Evolutionary conservation across 306 rosid species (phyloP).

Genomic region (Casuarina glauca): DNA sequence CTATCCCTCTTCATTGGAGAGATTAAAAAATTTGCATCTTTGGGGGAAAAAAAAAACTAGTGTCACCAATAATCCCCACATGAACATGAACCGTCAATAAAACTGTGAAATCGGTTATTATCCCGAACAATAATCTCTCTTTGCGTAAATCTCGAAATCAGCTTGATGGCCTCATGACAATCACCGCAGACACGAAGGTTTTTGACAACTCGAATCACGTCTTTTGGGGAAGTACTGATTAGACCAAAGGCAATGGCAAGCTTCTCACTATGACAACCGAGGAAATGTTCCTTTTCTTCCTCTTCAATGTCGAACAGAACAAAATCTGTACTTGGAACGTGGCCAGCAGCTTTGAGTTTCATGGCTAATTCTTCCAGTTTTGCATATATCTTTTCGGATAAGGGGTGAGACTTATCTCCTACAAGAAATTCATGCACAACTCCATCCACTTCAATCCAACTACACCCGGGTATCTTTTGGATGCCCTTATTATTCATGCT

Average conservation of each 20-base stretch:
- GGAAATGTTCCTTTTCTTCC: conserved; percentile 32
- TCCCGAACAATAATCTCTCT: conserved; percentile 30
- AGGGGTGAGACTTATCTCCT: conserved; percentile 30
- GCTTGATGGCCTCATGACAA: conserved; percentile 32
- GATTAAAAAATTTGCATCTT: not conserved
- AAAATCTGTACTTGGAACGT: conserved; percentile 20
- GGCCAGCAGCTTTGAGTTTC: conserved; percentile 28
- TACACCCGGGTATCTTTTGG: conserved; percentile 32
- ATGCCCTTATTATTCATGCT: conserved; percentile 25
- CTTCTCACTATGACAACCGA: conserved; percentile 34
- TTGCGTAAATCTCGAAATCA: conserved; percentile 22
- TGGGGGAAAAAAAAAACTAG: not conserved
- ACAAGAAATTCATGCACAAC: conserved; percentile 32
- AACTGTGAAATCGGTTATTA: conserved; percentile 35
- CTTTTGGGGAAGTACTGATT: conserved; percentile 17
- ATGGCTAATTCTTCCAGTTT: conserved; percentile 21
- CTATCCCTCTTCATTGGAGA: not conserved
- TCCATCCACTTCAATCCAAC: conserved; percentile 37
- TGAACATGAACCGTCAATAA: conserved; percentile 33
- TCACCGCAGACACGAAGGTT: conserved; percentile 39
- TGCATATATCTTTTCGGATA: conserved; percentile 14
- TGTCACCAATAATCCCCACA: conserved; percentile 33
- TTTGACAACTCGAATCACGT: conserved; percentile 30
- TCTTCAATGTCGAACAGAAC: conserved; percentile 31
- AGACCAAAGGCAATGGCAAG: conserved; percentile 35